phyloP scores from a whole-genome alignment of 2,329 filamentous ascomycete genomes.

The Nannizziopsis arthrosporioides region DNA sequence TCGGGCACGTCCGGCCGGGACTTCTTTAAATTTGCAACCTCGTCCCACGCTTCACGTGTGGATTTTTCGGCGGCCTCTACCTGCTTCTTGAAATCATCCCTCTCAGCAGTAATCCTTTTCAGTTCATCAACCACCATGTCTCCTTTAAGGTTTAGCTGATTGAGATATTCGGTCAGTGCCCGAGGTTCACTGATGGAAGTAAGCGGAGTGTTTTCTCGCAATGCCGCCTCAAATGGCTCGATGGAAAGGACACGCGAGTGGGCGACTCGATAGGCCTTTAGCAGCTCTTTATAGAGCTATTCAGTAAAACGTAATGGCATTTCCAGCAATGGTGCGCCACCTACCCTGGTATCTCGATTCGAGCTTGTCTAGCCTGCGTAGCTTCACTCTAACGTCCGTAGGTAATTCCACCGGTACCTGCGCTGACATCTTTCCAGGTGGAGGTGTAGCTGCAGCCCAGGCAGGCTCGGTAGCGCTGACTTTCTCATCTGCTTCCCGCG shows the following conservation, averaged over 20 bases:
- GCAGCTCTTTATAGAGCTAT: conserved; percentile 49
- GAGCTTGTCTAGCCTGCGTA: conserved; percentile 80
- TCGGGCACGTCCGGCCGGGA: conserved; percentile 16
- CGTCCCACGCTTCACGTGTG: conserved; percentile 50
- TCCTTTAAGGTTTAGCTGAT: conserved; percentile 69
- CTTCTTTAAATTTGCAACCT: conserved; percentile 47
- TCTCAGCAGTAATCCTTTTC: conserved; percentile 72
- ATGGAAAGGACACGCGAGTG: conserved; percentile 77
- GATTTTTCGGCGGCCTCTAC: conserved; percentile 56
- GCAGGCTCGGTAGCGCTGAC: conserved; percentile 19
- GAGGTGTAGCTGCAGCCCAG: conserved; percentile 17
- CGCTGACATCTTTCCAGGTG: conserved; percentile 14
- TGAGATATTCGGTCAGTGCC: conserved; percentile 78
- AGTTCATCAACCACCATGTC: conserved; percentile 93
- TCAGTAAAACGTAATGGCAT: background rate
- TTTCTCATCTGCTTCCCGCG: conserved; percentile 18
- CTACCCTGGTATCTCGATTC: conserved; percentile 76
- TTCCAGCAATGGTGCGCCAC: background rate
- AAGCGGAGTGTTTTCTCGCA: conserved; percentile 85
- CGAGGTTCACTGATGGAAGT: conserved; percentile 77
- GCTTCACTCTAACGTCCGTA: conserved; percentile 59
- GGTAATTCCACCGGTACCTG: conserved; percentile 47
- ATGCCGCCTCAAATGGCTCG: conserved; percentile 80
- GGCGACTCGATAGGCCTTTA: conserved; percentile 83
- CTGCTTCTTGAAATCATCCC: conserved; percentile 68